Evolutionary conservation across 306 rosid genomes (phyloP).

Genomic region (Fagus crenata): DNA sequence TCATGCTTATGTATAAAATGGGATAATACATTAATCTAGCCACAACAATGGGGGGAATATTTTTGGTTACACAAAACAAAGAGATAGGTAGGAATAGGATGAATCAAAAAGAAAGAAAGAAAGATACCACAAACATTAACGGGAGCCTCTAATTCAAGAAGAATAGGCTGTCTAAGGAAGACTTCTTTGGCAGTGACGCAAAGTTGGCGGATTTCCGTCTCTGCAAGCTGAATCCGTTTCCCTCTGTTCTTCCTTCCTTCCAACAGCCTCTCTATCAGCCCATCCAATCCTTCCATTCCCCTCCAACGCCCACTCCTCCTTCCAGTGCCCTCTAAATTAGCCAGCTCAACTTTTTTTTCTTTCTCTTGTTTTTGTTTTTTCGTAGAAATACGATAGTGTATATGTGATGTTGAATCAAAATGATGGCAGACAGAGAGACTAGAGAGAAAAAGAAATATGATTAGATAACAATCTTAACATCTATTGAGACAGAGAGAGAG

Average conservation of each 20-base stretch:
- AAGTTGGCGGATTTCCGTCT: slow-evolving; percentile 78
- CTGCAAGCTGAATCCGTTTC: slow-evolving; percentile 60
- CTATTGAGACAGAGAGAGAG: slow-evolving; percentile 11
- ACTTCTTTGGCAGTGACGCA: slow-evolving; percentile 69
- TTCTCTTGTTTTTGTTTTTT: neutral
- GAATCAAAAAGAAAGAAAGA: neutral
- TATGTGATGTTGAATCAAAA: neutral
- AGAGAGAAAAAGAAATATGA: neutral
- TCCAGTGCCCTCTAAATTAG: neutral
- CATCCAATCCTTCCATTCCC: slow-evolving; percentile 88
- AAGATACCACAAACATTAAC: slow-evolving; percentile 79
- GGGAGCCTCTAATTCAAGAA: slow-evolving; percentile 86
- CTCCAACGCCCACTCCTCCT: slow-evolving; percentile 1
- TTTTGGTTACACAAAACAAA: neutral
- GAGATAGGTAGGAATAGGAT: neutral
- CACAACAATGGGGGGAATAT: neutral
- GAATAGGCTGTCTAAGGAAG: slow-evolving; percentile 73
- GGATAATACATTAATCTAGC: neutral
- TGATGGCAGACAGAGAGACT: neutral
- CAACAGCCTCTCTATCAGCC: slow-evolving; percentile 67
- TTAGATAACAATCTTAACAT: slow-evolving; percentile 1
- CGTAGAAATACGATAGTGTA: neutral
- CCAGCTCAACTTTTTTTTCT: neutral
- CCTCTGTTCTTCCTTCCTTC: slow-evolving; percentile 69
- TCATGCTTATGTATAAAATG: neutral